Evolutionary conservation across 345 rosid genomes (phyloP).

Genomic region (Hibiscus mutabilis): DNA sequence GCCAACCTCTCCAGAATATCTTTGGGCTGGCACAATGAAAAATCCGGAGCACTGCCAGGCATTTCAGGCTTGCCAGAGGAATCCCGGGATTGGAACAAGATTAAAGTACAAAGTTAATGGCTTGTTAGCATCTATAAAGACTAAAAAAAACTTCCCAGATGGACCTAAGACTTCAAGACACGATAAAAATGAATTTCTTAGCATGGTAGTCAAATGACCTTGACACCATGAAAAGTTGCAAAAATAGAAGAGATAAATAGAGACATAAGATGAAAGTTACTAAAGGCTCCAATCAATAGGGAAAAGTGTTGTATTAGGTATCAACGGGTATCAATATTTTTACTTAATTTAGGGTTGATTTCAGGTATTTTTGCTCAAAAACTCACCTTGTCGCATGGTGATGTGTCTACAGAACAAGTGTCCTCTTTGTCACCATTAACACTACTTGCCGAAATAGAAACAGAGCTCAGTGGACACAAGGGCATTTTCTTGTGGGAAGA

Average conservation of each 20-base stretch:
- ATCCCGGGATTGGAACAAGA: slow-evolving; percentile 37
- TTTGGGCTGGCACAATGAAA: slow-evolving; percentile 42
- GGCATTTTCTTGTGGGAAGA: slow-evolving; percentile 30
- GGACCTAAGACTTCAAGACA: too few species aligned
- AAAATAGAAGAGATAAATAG: neutral
- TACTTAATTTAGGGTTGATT: neutral
- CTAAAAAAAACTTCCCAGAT: neutral
- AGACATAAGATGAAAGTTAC: too few species aligned
- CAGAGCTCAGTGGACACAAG: slow-evolving; percentile 33
- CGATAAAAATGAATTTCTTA: neutral
- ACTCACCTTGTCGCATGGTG: slow-evolving; percentile 62
- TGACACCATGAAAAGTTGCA: neutral
- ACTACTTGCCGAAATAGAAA: slow-evolving; percentile 29
- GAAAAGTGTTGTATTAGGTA: neutral
- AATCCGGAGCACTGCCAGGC: slow-evolving; percentile 35
- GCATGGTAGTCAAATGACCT: neutral
- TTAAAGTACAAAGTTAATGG: neutral
- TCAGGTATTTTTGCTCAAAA: slow-evolving; percentile 3
- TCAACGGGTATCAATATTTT: neutral
- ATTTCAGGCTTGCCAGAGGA: slow-evolving; percentile 33
- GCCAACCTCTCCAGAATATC: slow-evolving; percentile 57
- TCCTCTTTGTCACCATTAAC: slow-evolving; percentile 43
- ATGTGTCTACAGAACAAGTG: slow-evolving; percentile 26
- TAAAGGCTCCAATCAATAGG: neutral
- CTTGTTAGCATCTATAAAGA: slow-evolving; percentile 2